Conservation (phyloP, 345 rosid genomes). For the Ceriops decandra region DNA sequence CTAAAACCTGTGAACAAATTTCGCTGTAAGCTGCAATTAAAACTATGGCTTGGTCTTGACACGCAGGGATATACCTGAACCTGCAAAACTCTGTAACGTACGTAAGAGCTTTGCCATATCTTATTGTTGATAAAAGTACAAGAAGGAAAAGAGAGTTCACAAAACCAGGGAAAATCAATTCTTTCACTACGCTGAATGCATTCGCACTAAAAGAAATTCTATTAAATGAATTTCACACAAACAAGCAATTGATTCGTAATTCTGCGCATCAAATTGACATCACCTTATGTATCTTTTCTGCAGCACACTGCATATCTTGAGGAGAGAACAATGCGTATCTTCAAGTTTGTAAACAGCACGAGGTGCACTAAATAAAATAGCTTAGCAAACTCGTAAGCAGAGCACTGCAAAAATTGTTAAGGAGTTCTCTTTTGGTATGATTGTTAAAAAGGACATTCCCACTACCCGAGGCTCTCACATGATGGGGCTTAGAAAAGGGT, state of each 20-base stretch:
- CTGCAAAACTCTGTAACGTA: constrained; percentile 37
- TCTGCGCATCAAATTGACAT: not conserved
- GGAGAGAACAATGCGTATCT: too few relatives aligned
- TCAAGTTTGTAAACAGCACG: too few relatives aligned
- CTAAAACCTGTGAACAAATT: constrained; percentile 36
- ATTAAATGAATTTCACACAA: not conserved
- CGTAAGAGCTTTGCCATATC: not conserved
- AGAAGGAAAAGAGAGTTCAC: constrained; percentile 2
- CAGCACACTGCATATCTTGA: too few relatives aligned
- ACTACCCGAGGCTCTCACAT: too few relatives aligned
- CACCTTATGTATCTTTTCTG: too few relatives aligned
- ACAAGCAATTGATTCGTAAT: not conserved
- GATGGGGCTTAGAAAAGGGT: too few relatives aligned
- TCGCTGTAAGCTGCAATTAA: constrained; percentile 31
- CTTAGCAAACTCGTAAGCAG: too few relatives aligned
- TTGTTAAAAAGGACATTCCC: too few relatives aligned
- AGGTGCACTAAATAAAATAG: too few relatives aligned
- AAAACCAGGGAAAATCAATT: constrained; percentile 23
- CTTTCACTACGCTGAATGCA: constrained; percentile 19
- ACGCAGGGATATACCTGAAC: constrained; percentile 48
- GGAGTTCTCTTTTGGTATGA: too few relatives aligned
- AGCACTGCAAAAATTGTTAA: too few relatives aligned
- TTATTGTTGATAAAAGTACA: not conserved
- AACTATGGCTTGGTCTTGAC: constrained; percentile 16
- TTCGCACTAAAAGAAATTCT: not conserved